Base-by-base conservation (phyloP, 2,329 filamentous ascomycete species). In the Penicillium sp. region DNA sequence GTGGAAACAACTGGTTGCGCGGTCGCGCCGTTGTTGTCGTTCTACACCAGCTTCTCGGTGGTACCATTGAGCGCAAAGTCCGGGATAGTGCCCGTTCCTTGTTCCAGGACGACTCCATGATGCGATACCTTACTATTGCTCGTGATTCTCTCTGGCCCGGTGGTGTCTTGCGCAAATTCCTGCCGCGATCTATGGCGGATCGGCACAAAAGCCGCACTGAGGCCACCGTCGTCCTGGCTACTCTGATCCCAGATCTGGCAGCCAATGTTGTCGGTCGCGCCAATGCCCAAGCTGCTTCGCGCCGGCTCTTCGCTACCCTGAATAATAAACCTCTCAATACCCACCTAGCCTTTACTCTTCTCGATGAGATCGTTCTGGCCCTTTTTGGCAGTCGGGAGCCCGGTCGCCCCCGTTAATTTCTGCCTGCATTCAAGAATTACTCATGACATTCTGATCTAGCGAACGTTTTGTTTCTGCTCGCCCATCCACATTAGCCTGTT, bases 21-120 rank as follows among this genome's bases (percentile, higher is more conserved):
- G 96, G 95, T 1, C 87, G 95, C 22, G 95, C 95, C 0, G 95
- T 98, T 1, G 93, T 99, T 4, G 92, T 99, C 10, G 93, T 99
- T 2, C 82, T 99, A 21, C 95, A 99, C 71, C 95, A 99, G 74
- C 84, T 99, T 6, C 86, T 99, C 1, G 95, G 95, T 14, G 93
- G 95, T 22, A 98, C 95, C 0, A 96, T 99, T 61, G 95, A 99
- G 77, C 88, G 93, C 58, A 97, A 96, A 74, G 90, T 98, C 29
- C 87, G 95, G 21, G 95, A 99, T 58, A 90, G 87, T 53, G 88
- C 92, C 43, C 88, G 87, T 63, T 80, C 83, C 44, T 78, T 96
- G 1, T 78, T 91, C 0, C 86, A 90, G 57, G 93, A 97, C 63
- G 90, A 95, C 21, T 87, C 87, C 3, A 77, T 98, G 10, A 79